Conservation (phyloP, 352 stramenopile species). For the Phytophthora fragariaefolia region DNA sequence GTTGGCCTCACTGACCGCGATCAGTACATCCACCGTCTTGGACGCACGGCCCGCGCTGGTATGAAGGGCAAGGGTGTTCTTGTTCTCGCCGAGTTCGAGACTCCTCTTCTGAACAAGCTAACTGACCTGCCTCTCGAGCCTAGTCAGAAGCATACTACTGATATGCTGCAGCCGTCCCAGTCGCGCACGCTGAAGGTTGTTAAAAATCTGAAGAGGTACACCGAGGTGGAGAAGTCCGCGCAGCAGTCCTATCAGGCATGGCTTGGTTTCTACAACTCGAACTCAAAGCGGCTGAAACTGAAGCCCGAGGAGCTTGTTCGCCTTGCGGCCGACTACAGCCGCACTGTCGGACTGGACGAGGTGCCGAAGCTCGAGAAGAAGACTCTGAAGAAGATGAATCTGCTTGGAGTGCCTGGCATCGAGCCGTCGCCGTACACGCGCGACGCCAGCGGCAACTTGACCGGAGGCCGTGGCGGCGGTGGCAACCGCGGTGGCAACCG, state of each 20-base stretch:
- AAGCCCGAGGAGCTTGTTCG: constrained; percentile 66
- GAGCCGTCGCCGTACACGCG: constrained; percentile 49
- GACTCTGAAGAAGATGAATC: constrained; percentile 84
- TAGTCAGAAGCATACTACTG: constrained; percentile 20
- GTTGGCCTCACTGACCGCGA: constrained; percentile 86
- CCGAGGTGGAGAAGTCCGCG: constrained; percentile 77
- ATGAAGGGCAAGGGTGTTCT: constrained; percentile 88
- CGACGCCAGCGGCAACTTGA: constrained; percentile 34
- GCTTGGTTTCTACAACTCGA: constrained; percentile 95
- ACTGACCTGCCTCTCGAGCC: constrained; percentile 64
- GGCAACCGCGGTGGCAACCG: too few relatives aligned
- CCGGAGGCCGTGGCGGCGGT: constrained; percentile 19
- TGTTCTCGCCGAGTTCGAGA: constrained; percentile 89
- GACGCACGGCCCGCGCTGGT: constrained; percentile 91
- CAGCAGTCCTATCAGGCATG: constrained; percentile 94
- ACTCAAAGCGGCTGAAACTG: constrained; percentile 63
- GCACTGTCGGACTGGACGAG: constrained; percentile 64
- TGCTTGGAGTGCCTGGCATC: constrained; percentile 83
- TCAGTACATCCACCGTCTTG: constrained; percentile 97
- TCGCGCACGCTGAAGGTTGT: constrained; percentile 43
- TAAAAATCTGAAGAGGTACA: constrained; percentile 47
- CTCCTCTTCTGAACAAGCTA: constrained; percentile 69
- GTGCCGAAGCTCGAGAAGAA: constrained; percentile 88
- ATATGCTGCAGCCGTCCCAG: constrained; percentile 27
- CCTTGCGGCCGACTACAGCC: constrained; percentile 70